Base-by-base conservation (phyloP, 257 asterid species). In the Prunella vulgaris region DNA sequence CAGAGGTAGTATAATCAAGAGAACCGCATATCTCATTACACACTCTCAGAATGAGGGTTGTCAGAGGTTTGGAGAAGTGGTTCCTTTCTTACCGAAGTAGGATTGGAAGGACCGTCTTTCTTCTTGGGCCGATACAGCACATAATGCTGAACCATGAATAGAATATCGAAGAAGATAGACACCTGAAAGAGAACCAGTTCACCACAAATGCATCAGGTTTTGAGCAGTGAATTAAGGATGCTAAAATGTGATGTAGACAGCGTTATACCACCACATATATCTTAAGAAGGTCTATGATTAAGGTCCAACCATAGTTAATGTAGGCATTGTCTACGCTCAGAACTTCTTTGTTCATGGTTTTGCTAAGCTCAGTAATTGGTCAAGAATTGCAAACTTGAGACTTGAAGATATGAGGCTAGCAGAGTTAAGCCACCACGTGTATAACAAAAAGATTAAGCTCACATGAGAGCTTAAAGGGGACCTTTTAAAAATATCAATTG, bases 111-210 rank as follows among this genome's bases (percentile, higher is more conserved):
- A 53, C 1, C 3, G 5, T 14, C 68, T 6, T 46, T 52, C 59
- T 61, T 79, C 69, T 67, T 84, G 46, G 86, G 30, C 18, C 80
- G 85, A 77, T 93, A 93, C 10, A 93, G 82, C 69, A 90, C 74
- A 17, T 82, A 90, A 77, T 90, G 97, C 84, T 93, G 98, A 75
- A 93, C 58, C 51, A 93, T 93, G 83, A 93, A 90, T 51, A 93
- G 87, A 68, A 93, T 65, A 80, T 93, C 95, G 64, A 93, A 90
- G 76, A 82, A 81, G 46, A 93, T 65, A 0, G 96, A 89, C 57
- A 92, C 95, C 98, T 92, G 83, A 73, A 77, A 63, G 21, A 67
- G 15, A 60, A 60, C 7, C 65, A 14, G 5, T 46, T 28, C 21
- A 38, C 12, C 21, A 2, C 21, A 7, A 32, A 38, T 24, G 35